Evolutionary conservation across 257 asterid genomes (phyloP).

Genomic region (Plantago ovata): DNA sequence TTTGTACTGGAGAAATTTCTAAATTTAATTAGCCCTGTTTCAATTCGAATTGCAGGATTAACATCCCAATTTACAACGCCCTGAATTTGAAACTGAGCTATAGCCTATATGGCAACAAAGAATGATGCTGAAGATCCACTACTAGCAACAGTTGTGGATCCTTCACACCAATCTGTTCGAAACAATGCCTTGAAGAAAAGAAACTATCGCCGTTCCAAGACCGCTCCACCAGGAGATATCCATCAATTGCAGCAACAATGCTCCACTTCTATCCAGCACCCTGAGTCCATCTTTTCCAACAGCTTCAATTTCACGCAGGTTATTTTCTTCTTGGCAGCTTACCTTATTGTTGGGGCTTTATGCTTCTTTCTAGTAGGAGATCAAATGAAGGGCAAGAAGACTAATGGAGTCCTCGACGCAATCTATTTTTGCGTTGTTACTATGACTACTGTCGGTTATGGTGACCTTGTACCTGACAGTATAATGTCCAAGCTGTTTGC

Average conservation of each 20-base stretch:
- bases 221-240: conserved; percentile 13
- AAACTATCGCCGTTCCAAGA: conserved; percentile 23
- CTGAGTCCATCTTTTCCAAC: conserved; percentile 19
- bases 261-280: conserved; percentile 19
- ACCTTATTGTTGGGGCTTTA: conserved; percentile 46
- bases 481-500: conserved; percentile 50
- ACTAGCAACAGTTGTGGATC: conserved; percentile 31
- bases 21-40: neutral
- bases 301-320: conserved; percentile 40
- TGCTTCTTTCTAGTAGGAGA: conserved; percentile 50
- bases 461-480: conserved; percentile 76
- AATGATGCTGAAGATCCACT: conserved; percentile 50
- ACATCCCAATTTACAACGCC: neutral
- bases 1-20: too few relatives aligned
- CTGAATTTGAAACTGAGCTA: neutral
- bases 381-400: conserved; percentile 67
- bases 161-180: conserved; percentile 25
- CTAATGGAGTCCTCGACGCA: conserved; percentile 63
- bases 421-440: conserved; percentile 82
- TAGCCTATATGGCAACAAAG: conserved; percentile 42
- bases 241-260: conserved; percentile 19
- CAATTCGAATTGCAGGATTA: neutral
- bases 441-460: conserved; percentile 94
- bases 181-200: conserved; percentile 32
- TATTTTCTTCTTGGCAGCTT: conserved; percentile 33